Base-by-base conservation (phyloP, 257 asterid species). In the Ligustrum vulgare region DNA sequence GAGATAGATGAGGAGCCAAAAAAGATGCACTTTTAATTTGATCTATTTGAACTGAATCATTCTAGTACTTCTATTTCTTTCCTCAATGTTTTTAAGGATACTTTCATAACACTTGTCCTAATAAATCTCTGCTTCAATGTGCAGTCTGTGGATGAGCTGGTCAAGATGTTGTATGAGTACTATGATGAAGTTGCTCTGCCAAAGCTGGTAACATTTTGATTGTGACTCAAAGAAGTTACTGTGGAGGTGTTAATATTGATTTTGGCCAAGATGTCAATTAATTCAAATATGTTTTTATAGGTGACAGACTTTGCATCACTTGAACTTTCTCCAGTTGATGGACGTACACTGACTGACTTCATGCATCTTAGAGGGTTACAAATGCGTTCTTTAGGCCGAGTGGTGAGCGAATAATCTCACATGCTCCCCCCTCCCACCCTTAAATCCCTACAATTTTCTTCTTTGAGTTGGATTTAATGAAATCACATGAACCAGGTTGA, bases 291-390 rank as follows among this genome's bases (percentile, higher is more conserved):
- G 41, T 77, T 43, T 73, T 79, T 82, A 69, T 87, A 95, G 99
- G 98, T 93, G 69, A 81, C 99, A 60, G 99, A 95, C 89, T 93
- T 95, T 84, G 98, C 97, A 78, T 95, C 98, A 34, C 96, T 95
- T 69, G 99, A 95, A 80, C 99, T 95, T 78, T 95, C 99, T 80
- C 98, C 99, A 31, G 99, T 93, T 80, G 99, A 95, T 84, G 99
- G 99, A 31, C 94, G 97, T 66, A 95, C 98, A 2, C 79, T 95
- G 71, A 93, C 99, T 34, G 99, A 95, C 78, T 93, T 95, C 93
- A 95, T 95, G 99, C 99, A 95, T 85, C 91, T 93, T 72, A 87
- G 98, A 87, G 99, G 99, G 77, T 79, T 95, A 79, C 89, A 87
- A 80, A 90, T 95, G 97, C 83, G 86, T 76, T 95, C 99, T 78